Evolutionary conservation across 2,329 filamentous ascomycete species (phyloP).

Genomic region (Pseudocercospora ulei): DNA sequence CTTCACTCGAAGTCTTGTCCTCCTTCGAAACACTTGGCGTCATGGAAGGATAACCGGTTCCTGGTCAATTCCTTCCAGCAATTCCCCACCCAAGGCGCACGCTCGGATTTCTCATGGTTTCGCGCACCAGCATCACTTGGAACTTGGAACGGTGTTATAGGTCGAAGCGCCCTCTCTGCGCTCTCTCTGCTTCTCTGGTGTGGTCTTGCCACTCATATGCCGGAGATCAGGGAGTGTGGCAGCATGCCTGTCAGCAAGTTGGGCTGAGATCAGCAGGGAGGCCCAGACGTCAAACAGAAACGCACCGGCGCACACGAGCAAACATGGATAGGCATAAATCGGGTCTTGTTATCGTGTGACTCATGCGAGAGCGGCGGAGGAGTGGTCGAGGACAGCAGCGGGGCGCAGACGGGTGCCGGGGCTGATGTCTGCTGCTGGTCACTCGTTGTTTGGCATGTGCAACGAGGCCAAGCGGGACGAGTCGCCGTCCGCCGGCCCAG

Average conservation of each 20-base stretch:
- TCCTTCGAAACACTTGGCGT: too few species aligned
- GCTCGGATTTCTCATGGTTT: too few species aligned
- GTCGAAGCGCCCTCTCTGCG: too few species aligned
- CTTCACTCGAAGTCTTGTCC: neutral
- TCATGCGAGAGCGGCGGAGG: neutral
- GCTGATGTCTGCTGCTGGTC: neutral
- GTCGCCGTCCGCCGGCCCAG: neutral
- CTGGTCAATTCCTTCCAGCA: constrained; percentile 5
- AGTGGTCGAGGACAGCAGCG: too few species aligned
- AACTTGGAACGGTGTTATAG: too few species aligned
- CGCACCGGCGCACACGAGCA: neutral
- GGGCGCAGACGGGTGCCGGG: too few species aligned
- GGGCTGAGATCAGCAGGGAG: too few species aligned
- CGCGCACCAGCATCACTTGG: too few species aligned
- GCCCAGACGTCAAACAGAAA: too few species aligned
- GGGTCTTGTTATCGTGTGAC: neutral
- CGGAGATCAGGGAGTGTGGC: constrained; percentile 4
- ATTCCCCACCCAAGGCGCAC: constrained; percentile 1
- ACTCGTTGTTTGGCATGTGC: constrained; percentile 1
- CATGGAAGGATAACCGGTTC: neutral
- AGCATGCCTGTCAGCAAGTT: neutral
- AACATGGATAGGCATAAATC: constrained; percentile 1
- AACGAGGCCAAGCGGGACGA: neutral
- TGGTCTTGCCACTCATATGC: constrained; percentile 5
- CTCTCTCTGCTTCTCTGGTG: too few species aligned